Percentiles rank a stretch among this genome's conserved stretches.
phyloP scores from a whole-genome alignment of 2,329 filamentous ascomycete species.

The Phaeosphaeriaceae sp. region DNA sequence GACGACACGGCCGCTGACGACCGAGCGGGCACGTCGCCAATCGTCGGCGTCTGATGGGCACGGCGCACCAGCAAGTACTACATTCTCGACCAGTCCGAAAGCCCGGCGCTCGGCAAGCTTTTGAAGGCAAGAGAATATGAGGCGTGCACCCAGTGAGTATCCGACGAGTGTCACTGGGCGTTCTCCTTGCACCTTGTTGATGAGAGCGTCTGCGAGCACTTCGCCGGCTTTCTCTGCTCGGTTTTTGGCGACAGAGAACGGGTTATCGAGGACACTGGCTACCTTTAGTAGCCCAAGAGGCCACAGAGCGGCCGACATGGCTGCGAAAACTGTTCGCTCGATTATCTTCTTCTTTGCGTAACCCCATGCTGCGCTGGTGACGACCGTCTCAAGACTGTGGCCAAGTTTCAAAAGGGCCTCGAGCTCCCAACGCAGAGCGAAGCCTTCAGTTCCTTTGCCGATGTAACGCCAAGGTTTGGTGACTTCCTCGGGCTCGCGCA shows the following conservation, averaged over 20 bases:
- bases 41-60: constrained; percentile 73
- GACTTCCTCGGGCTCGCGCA: constrained; percentile 75
- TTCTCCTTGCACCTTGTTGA: constrained; percentile 83
- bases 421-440: constrained; percentile 84
- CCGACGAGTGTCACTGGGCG: constrained; percentile 81
- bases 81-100: constrained; percentile 84
- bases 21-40: constrained; percentile 78
- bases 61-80: constrained; percentile 82
- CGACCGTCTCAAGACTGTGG: constrained; percentile 75
- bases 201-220: constrained; percentile 81
- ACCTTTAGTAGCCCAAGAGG: constrained; percentile 57
- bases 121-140: constrained; percentile 83
- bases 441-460: constrained; percentile 76
- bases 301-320: constrained; percentile 57
- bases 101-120: constrained; percentile 77
- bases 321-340: constrained; percentile 62
- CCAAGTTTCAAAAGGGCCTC: constrained; percentile 80
- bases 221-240: constrained; percentile 81
- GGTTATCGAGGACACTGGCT: constrained; percentile 74
- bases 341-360: constrained; percentile 78
- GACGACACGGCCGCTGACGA: constrained; percentile 81
- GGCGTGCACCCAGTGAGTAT: constrained; percentile 80
- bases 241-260: constrained; percentile 78
- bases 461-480: constrained; percentile 79
- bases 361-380: constrained; percentile 82